These are phyloP conservation scores for Pestalotiopsis sp. DNA, from an alignment of 2,329 filamentous ascomycete species.

Conservation along the genomic window DNA sequence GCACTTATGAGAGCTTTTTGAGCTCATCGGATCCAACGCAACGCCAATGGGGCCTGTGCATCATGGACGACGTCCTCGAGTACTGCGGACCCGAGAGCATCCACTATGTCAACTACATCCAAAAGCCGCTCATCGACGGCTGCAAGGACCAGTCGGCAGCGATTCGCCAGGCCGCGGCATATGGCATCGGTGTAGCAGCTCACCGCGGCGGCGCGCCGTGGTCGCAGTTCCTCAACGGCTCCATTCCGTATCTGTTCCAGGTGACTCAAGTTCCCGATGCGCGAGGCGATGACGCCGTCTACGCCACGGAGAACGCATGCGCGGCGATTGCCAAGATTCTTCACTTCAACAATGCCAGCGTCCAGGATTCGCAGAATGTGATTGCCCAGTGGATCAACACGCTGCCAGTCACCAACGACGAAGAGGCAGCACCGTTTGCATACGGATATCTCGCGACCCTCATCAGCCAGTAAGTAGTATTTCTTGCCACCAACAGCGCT, in stretches of 20 bases:
- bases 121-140: slow-evolving; percentile 82
- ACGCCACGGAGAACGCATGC: slow-evolving; percentile 89
- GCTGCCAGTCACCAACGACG: slow-evolving; percentile 89
- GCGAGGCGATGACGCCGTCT: slow-evolving; percentile 89
- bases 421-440: slow-evolving; percentile 95
- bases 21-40: slow-evolving; percentile 83
- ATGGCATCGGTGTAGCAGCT: slow-evolving; percentile 93
- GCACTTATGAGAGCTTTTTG: slow-evolving; percentile 85
- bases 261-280: slow-evolving; percentile 80
- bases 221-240: slow-evolving; percentile 82
- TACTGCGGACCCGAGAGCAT: slow-evolving; percentile 91
- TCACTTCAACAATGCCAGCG: slow-evolving; percentile 80
- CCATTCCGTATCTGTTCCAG: slow-evolving; percentile 82
- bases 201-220: slow-evolving; percentile 87
- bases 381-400: slow-evolving; percentile 88
- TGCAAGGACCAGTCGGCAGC: slow-evolving; percentile 85
- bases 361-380: slow-evolving; percentile 75
- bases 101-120: slow-evolving; percentile 83
- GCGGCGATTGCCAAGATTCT: slow-evolving; percentile 96
- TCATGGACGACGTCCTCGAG: slow-evolving; percentile 96
- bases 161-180: slow-evolving; percentile 89
- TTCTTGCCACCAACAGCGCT: not conserved
- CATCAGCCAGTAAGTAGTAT: slow-evolving; percentile 82
- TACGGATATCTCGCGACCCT: slow-evolving; percentile 90
- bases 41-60: slow-evolving; percentile 98